Percentiles rank a stretch among this genome's conserved stretches.
Conservation (phyloP, 495 filamentous ascomycete genomes). For the Lasiosphaeria hispida region DNA sequence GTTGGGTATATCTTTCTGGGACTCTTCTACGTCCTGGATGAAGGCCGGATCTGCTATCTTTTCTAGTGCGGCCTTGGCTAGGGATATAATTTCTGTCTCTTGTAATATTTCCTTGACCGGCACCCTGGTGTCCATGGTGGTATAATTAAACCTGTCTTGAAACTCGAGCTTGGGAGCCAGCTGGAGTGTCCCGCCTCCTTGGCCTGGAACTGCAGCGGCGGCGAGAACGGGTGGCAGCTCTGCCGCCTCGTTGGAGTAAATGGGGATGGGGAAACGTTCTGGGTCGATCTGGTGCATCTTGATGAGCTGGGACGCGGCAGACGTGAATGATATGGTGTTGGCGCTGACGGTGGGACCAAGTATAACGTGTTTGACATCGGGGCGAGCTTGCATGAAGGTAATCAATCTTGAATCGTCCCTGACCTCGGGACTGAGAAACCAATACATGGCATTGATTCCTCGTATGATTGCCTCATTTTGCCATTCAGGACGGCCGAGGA, state of each 20-base stretch:
- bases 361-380: conserved; percentile 67
- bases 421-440: conserved; percentile 75
- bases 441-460: conserved; percentile 68
- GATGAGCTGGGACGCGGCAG: conserved; percentile 58
- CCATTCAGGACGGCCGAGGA: conserved; percentile 76
- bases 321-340: conserved; percentile 67
- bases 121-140: conserved; percentile 51
- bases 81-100: conserved; percentile 42
- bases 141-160: conserved; percentile 46
- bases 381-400: conserved; percentile 63
- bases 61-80: conserved; percentile 49
- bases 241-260: conserved; percentile 48
- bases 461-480: conserved; percentile 59
- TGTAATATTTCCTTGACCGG: conserved; percentile 40
- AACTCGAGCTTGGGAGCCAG: conserved; percentile 64
- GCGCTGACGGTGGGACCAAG: conserved; percentile 68
- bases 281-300: conserved; percentile 68
- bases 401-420: conserved; percentile 56
- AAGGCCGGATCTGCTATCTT: conserved; percentile 42
- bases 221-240: conserved; percentile 10
- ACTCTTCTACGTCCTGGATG: conserved; percentile 35
- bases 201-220: conserved; percentile 24
- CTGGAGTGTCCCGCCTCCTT: conserved; percentile 48
- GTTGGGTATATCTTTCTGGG: conserved; percentile 58
- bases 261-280: conserved; percentile 63